Percentiles rank a stretch among this genome's conserved stretches.
These are phyloP conservation scores for Byssochlamys sp. DNA, from an alignment of 2,329 filamentous ascomycete genomes.

Conservation along the genomic window DNA sequence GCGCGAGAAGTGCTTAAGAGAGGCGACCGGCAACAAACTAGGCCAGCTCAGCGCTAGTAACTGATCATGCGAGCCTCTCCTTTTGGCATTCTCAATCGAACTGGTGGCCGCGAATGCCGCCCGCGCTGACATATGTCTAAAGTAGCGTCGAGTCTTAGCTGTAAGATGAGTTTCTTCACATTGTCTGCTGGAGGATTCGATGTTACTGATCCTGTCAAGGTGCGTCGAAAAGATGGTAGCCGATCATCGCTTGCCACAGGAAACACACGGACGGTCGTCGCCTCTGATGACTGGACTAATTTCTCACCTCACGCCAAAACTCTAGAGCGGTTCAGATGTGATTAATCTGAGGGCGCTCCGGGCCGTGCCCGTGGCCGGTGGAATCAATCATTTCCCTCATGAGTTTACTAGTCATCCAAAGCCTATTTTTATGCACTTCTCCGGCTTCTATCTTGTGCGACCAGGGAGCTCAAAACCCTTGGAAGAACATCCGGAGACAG, in stretches of 20 bases:
- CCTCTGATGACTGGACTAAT: no score
- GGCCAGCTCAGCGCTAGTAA: background rate
- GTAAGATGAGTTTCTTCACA: background rate
- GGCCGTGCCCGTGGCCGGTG: background rate
- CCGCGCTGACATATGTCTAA: background rate
- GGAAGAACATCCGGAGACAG: background rate
- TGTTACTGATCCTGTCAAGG: background rate
- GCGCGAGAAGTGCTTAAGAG: background rate
- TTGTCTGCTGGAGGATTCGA: background rate
- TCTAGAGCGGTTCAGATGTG: background rate
- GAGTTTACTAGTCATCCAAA: background rate
- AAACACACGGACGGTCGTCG: background rate
- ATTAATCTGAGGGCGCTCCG: background rate
- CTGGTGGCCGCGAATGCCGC: background rate
- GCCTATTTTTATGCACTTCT: background rate
- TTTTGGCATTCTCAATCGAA: background rate
- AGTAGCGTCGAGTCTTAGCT: background rate
- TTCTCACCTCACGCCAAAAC: background rate
- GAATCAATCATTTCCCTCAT: background rate
- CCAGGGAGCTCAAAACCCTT: background rate
- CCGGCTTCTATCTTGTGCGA: background rate
- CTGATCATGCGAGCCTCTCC: background rate
- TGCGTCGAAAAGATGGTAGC: background rate
- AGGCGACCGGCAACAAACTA: background rate
- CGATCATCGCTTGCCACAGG: background rate